These are phyloP conservation scores for Solanum acaule DNA, from an alignment of 257 asterid genomes.

Conservation along the genomic window DNA sequence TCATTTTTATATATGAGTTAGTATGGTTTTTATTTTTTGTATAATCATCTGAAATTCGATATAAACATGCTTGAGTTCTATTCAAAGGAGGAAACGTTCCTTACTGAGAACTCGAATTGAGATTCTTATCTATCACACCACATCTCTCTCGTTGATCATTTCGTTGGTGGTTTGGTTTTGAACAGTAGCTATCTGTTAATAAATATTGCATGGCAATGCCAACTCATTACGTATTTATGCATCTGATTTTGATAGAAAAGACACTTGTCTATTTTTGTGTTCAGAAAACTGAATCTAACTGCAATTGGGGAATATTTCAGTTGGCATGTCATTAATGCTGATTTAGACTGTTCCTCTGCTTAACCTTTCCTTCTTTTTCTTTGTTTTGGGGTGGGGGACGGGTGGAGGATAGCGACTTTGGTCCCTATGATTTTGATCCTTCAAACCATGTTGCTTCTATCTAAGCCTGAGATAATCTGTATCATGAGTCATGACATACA, in stretches of 20 bases:
- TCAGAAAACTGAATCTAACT: background rate
- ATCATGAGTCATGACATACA: background rate
- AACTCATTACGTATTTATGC: background rate
- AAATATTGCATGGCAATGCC: slow-evolving; percentile 2
- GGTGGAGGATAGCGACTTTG: background rate
- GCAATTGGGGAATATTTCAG: background rate
- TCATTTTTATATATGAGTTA: background rate
- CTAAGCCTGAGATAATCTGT: background rate
- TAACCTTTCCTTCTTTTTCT: background rate
- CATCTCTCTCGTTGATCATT: background rate
- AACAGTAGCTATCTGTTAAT: background rate
- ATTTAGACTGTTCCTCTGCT: slow-evolving; percentile 8
- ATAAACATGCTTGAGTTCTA: background rate
- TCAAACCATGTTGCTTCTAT: background rate
- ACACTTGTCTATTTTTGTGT: background rate
- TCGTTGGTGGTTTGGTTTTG: background rate
- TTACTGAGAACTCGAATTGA: background rate
- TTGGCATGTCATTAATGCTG: slow-evolving; percentile 7
- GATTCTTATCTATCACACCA: background rate
- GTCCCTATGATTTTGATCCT: background rate
- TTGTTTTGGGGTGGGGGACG: background rate
- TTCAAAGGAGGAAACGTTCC: background rate
- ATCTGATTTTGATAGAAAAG: background rate
- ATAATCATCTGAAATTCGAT: background rate
- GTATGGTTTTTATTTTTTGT: background rate